Evolutionary conservation across 1,139 yeast genomes (phyloP).

Genomic region (Suhomyces maxii): DNA sequence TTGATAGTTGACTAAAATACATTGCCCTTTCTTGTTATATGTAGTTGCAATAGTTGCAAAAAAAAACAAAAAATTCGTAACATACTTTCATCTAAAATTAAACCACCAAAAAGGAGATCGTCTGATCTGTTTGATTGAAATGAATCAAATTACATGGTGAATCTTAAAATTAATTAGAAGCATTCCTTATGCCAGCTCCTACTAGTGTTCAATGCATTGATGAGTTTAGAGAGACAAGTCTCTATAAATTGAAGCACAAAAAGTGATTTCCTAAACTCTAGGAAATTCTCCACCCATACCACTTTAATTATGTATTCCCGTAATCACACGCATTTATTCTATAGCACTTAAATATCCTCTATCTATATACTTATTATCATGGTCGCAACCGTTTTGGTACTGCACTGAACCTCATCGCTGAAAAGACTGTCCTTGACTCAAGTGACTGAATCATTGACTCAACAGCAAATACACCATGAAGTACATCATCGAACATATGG

Average conservation of each 20-base stretch:
- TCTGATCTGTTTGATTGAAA: too few relatives aligned
- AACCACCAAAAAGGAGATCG: too few relatives aligned
- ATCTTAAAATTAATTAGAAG: too few relatives aligned
- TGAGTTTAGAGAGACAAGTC: neutral
- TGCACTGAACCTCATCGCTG: neutral
- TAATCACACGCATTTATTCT: too few relatives aligned
- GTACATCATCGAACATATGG: constrained; percentile 96
- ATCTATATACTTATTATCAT: neutral
- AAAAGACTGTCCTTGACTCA: neutral
- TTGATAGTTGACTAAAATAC: too few relatives aligned
- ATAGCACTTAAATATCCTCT: neutral
- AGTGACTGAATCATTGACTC: neutral
- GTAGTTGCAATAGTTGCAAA: neutral
- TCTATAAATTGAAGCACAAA: neutral
- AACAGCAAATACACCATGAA: constrained; percentile 49
- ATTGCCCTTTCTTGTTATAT: too few relatives aligned
- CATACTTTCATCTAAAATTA: neutral
- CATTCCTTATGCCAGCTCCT: neutral
- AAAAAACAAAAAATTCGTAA: neutral
- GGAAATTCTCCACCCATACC: too few relatives aligned
- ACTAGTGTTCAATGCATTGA: neutral
- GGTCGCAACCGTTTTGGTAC: neutral
- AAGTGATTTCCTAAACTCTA: too few relatives aligned
- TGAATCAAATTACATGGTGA: too few relatives aligned
- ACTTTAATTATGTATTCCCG: too few relatives aligned